phyloP scores from a whole-genome alignment of 257 asterid genomes.

The Gardenia jasminoides region DNA sequence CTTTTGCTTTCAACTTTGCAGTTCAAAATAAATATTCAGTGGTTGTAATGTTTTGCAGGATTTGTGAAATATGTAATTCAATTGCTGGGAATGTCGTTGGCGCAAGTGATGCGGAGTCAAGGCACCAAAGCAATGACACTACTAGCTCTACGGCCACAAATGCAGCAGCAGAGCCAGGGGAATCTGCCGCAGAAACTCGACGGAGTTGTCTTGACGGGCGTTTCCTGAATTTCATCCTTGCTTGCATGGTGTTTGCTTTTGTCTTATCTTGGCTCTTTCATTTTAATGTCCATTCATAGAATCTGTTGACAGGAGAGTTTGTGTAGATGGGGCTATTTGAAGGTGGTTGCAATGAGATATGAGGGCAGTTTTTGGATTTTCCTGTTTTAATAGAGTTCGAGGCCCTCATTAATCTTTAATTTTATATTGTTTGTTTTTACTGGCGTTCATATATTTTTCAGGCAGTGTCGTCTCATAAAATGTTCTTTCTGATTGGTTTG shows the following conservation, averaged over 20 bases:
- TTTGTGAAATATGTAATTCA: conserved; percentile 88
- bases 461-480: not conserved
- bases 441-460: no score
- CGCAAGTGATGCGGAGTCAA: conserved; percentile 46
- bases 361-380: not conserved
- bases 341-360: not conserved
- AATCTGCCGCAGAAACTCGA: conserved; percentile 32
- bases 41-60: conserved; percentile 41
- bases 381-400: not conserved
- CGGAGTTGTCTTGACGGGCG: conserved; percentile 67
- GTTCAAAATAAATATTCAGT: not conserved
- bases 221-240: conserved; percentile 67
- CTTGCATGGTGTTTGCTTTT: conserved; percentile 86
- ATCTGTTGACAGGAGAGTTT: not conserved
- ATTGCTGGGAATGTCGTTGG: conserved; percentile 72
- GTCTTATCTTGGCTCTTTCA: conserved; percentile 94
- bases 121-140: conserved; percentile 42
- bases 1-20: not conserved
- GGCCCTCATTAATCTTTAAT: not conserved
- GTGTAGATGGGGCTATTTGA: not conserved
- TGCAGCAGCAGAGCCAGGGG: conserved; percentile 27
- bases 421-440: not conserved
- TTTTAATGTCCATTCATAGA: conserved; percentile 73
- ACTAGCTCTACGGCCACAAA: conserved; percentile 21
- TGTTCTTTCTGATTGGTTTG: not conserved